Evolutionary conservation across 108 stramenopile species (phyloP).

Genomic region (Skeletonema grethae): DNA sequence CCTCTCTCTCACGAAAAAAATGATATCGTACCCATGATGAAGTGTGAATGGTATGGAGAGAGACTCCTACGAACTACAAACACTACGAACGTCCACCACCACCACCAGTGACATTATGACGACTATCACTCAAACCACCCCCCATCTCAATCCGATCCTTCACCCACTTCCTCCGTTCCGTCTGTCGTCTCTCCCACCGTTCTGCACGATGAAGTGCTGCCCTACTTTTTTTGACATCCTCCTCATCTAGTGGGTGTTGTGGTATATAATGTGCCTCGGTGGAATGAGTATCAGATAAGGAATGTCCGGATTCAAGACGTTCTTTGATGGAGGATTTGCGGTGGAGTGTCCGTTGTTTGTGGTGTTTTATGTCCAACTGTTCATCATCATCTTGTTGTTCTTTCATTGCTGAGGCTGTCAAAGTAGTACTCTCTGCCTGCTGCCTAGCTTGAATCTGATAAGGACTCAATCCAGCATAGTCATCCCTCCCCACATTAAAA

Average conservation of each 20-base stretch:
- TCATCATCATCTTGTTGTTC: too few relatives aligned
- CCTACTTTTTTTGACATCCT: background rate
- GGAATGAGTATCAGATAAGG: slow-evolving; percentile 35
- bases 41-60: too few relatives aligned
- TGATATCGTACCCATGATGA: too few relatives aligned
- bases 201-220: slow-evolving; percentile 10
- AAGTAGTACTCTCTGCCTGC: too few relatives aligned
- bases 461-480: slow-evolving; percentile 44
- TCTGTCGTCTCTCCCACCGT: background rate
- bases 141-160: slow-evolving; percentile 3
- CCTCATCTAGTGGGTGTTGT: slow-evolving; percentile 5
- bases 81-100: too few relatives aligned
- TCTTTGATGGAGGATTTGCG: slow-evolving; percentile 37
- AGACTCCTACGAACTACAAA: too few relatives aligned
- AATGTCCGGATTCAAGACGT: slow-evolving; percentile 43
- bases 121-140: slow-evolving; percentile 17
- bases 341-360: slow-evolving; percentile 26
- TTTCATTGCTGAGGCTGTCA: background rate
- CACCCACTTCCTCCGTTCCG: background rate
- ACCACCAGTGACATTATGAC: slow-evolving; percentile 14
- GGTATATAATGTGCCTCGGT: slow-evolving; percentile 5
- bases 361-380: slow-evolving; percentile 30
- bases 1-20: too few relatives aligned
- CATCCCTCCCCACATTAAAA: slow-evolving; percentile 57
- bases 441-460: slow-evolving; percentile 34